Evolutionary conservation across 1,284 basidiomycete species (phyloP), one percentile per base, ranked within the genome.

Genomic region (Quambalaria eucalypti): DNA sequence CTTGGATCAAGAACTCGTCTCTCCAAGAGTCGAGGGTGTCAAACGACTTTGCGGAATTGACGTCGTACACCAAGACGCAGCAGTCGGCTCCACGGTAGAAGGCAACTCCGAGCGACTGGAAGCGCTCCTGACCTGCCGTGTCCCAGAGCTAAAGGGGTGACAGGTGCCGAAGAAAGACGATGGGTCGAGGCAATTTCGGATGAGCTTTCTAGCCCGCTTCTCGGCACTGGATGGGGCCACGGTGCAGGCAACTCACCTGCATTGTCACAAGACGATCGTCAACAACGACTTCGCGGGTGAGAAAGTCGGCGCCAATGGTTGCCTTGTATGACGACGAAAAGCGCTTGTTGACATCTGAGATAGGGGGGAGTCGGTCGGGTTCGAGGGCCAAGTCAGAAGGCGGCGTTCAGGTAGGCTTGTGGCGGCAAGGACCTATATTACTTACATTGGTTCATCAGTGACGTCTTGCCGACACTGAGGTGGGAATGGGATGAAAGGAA

Each of bases 71-170:
- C 44, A 99, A 83, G 31, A 98, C 95, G 76, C 95, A 99, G 80
- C 93, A 98, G 77, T 99, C 95, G 28, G 95, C 95, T 46, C 95
- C 95, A 65, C 95, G 87, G 80, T 99, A 99, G 80, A 98, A 98
- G 5, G 93, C 93, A 31, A 97, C 93, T 46, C 93, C 93, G 48
- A 98, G 84, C 4, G 91, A 96, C 78, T 98, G 93, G 83, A 98
- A 98, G 52, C 93, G 88, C 78, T 98, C 93, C 79, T 98, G 93
- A 30, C 95, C 95, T 9, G 95, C 95, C 42, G 95, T 99, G 76
- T 99, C 95, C 95, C 95, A 99, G 52, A 99, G 82, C 60, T 71
- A 46, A 5, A 10, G 23, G 42, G 39, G 39, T 16, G 42, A 46
- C 4, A 2, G 42, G 42, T 46, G 42, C n/a, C n/a, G n/a, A n/a